These are phyloP conservation scores for Vinca minor DNA, from an alignment of 257 asterid species.

Conservation along the genomic window DNA sequence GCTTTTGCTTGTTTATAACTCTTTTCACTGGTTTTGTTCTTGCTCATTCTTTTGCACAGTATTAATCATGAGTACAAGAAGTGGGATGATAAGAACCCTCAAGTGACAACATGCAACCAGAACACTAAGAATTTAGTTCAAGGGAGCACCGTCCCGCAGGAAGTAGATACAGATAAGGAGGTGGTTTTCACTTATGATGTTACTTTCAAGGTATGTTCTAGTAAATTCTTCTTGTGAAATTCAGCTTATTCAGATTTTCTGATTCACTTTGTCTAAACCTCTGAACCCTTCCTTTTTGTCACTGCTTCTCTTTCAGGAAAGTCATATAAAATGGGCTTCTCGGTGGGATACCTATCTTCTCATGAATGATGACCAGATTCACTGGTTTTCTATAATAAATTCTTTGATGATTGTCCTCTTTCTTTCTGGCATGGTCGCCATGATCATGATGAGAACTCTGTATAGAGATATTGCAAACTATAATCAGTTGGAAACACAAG, in stretches of 20 bases:
- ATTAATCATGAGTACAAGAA: constrained; percentile 74
- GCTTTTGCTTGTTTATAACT: not conserved
- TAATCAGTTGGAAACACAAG: constrained; percentile 84
- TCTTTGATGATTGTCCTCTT: constrained; percentile 88
- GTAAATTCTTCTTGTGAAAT: constrained; percentile 1
- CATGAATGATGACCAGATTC: constrained; percentile 89
- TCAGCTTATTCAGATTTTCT: not conserved
- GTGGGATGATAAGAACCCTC: constrained; percentile 81
- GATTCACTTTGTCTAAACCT: not conserved
- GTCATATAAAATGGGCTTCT: constrained; percentile 81
- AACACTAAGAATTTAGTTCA: constrained; percentile 58
- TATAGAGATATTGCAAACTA: constrained; percentile 84
- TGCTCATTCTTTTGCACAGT: constrained; percentile 30
- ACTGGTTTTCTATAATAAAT: constrained; percentile 91
- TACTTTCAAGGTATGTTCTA: constrained; percentile 49
- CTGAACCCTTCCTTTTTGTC: not conserved
- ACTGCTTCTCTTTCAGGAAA: constrained; percentile 42
- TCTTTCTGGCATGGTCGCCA: constrained; percentile 93
- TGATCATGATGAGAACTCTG: constrained; percentile 93
- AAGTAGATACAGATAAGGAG: constrained; percentile 59
- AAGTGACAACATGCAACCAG: constrained; percentile 70
- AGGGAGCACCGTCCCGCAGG: constrained; percentile 75
- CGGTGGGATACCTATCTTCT: constrained; percentile 94
- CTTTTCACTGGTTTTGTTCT: constrained; percentile 8
- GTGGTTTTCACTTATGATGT: constrained; percentile 66